A percentile compares a stretch with the other conserved stretches of the same genome.
Conservation (phyloP, 192 early-diverging fungal genomes). For the Blastocladiella britannica region DNA sequence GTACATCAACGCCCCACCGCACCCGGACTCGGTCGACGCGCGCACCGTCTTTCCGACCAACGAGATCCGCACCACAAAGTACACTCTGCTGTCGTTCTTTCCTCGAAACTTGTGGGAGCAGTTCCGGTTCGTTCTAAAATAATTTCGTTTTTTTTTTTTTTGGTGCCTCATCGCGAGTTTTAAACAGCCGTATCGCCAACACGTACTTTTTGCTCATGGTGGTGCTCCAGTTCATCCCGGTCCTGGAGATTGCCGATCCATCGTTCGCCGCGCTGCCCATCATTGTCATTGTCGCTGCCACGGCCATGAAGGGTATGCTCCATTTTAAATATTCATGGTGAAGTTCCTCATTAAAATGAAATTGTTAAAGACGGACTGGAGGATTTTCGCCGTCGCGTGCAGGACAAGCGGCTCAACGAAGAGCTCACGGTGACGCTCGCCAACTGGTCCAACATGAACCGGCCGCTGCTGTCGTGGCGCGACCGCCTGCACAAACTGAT, state of each 20-base stretch:
- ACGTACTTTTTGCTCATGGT: conserved; percentile 81
- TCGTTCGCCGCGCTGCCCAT: conserved; percentile 62
- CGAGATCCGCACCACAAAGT: conserved; percentile 77
- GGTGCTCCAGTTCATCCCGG: conserved; percentile 58
- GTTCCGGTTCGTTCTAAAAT: no score
- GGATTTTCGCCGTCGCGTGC: conserved; percentile 66
- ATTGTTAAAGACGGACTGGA: conserved; percentile 89
- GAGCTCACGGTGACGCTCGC: conserved; percentile 26
- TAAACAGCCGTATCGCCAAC: conserved; percentile 79
- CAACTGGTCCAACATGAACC: conserved; percentile 38
- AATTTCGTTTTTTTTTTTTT: no score
- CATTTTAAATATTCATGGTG: no score
- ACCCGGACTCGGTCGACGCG: background rate
- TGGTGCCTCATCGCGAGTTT: no score
- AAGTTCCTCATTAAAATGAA: no score
- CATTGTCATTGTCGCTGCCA: conserved; percentile 52
- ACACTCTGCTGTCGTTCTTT: conserved; percentile 70
- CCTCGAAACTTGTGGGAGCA: conserved; percentile 97
- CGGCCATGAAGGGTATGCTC: conserved; percentile 71
- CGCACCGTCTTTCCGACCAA: conserved; percentile 26
- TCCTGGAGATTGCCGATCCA: conserved; percentile 42
- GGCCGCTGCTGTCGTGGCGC: background rate
- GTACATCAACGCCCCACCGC: background rate
- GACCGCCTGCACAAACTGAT: background rate
- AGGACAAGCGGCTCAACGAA: conserved; percentile 67